A percentile compares a stretch with the other conserved stretches of the same genome.
These are phyloP conservation scores for Chlorella sp. DNA, from an alignment of 139 green algal genomes.

Conservation along the genomic window DNA sequence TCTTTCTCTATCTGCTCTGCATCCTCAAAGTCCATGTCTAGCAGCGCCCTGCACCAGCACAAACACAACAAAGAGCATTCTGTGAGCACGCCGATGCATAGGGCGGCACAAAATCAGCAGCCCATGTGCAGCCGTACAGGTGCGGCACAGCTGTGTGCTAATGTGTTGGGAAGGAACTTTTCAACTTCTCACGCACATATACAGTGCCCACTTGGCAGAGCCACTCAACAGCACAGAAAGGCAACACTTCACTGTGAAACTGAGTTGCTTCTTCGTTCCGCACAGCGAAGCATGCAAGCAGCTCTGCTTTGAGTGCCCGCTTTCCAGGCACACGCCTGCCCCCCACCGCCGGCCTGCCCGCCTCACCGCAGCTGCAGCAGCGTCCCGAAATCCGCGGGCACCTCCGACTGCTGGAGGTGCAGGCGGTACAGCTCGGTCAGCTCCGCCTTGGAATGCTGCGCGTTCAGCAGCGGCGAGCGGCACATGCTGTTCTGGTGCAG, in stretches of 20 bases:
- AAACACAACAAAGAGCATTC: background rate
- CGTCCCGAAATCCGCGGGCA: constrained; percentile 72
- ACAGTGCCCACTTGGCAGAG: too few relatives aligned
- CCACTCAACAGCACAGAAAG: too few relatives aligned
- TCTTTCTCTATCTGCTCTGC: constrained; percentile 70
- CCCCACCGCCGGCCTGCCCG: background rate
- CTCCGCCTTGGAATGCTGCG: constrained; percentile 40
- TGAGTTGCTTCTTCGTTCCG: too few relatives aligned
- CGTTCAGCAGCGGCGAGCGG: constrained; percentile 67
- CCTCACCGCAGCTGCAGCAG: constrained; percentile 71
- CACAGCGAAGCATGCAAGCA: too few relatives aligned
- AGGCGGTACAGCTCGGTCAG: constrained; percentile 71
- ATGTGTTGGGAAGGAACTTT: too few relatives aligned
- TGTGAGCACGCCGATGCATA: too few relatives aligned
- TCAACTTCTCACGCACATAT: too few relatives aligned
- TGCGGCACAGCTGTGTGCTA: too few relatives aligned
- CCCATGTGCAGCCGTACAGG: too few relatives aligned
- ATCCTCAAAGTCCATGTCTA: constrained; percentile 59
- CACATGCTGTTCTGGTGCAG: constrained; percentile 76
- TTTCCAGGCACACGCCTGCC: background rate
- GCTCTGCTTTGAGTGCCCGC: background rate
- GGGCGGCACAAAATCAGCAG: too few relatives aligned
- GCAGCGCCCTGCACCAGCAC: constrained; percentile 53
- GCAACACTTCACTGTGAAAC: too few relatives aligned
- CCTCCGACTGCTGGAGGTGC: constrained; percentile 69